Percentiles rank a stretch among this genome's conserved stretches.
Evolutionary conservation across 1,284 basidiomycete species (phyloP).

Genomic region (Malassezia arunalokei): DNA sequence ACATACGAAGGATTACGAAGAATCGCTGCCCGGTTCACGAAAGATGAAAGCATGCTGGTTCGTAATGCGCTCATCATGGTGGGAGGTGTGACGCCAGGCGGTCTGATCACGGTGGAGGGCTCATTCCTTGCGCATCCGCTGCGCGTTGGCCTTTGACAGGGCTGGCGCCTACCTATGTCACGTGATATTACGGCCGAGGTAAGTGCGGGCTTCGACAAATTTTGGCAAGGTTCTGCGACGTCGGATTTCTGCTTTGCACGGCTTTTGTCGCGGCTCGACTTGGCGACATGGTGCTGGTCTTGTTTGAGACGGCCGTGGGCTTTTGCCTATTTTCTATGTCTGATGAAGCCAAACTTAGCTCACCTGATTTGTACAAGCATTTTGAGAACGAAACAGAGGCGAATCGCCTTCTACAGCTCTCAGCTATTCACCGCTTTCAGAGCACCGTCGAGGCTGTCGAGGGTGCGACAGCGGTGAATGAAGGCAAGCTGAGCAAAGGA

Average conservation of each 20-base stretch:
- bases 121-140: too few species aligned
- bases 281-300: slow-evolving; percentile 37
- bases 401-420: slow-evolving; percentile 68
- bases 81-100: too few species aligned
- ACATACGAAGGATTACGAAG: not conserved
- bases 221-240: too few species aligned
- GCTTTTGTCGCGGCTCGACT: too few species aligned
- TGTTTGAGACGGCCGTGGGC: slow-evolving; percentile 51
- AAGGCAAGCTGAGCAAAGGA: slow-evolving; percentile 80
- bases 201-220: too few species aligned
- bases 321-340: slow-evolving; percentile 96
- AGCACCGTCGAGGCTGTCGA: slow-evolving; percentile 98
- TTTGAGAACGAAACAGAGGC: slow-evolving; percentile 84
- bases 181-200: too few species aligned
- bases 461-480: slow-evolving; percentile 82
- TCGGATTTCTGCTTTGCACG: too few species aligned
- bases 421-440: slow-evolving; percentile 88
- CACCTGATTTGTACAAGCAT: slow-evolving; percentile 75
- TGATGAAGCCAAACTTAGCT: slow-evolving; percentile 74
- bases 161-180: too few species aligned
- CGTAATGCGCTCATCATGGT: too few species aligned
- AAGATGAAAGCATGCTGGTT: too few species aligned
- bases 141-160: too few species aligned
- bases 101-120: too few species aligned
- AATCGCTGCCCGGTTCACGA: not conserved